phyloP scores from a whole-genome alignment of 208 protist genomes.

The Acanthamoeba quina region DNA sequence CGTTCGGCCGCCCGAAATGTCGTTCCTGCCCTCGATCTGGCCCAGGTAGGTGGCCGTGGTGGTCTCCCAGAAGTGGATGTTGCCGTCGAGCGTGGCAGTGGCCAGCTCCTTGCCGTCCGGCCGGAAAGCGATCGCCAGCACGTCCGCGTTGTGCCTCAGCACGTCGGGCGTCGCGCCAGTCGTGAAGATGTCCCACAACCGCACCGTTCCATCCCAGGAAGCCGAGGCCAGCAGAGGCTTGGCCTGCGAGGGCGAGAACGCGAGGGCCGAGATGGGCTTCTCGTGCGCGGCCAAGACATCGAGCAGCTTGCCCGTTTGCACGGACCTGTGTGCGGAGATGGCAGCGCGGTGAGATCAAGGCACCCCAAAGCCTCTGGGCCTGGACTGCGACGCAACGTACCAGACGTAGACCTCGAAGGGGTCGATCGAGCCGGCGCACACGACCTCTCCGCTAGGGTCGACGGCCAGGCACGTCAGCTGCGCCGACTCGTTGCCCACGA shows the following conservation, averaged over 20 bases:
- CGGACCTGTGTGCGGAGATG: constrained; percentile 84
- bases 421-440: constrained; percentile 89
- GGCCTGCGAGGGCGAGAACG: constrained; percentile 81
- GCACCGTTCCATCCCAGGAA: constrained; percentile 85
- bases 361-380: too few species aligned
- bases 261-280: constrained; percentile 80
- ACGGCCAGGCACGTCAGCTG: constrained; percentile 90
- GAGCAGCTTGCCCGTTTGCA: constrained; percentile 90
- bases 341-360: not conserved
- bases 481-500: constrained; percentile 80
- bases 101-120: constrained; percentile 89
- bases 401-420: constrained; percentile 86
- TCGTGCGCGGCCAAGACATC: constrained; percentile 89
- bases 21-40: constrained; percentile 85
- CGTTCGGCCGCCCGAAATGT: constrained; percentile 86
- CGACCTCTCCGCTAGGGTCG: constrained; percentile 91
- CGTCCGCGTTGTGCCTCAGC: constrained; percentile 84
- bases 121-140: constrained; percentile 85
- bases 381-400: not conserved
- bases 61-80: constrained; percentile 89
- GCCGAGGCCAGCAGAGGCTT: constrained; percentile 63
- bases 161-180: constrained; percentile 79
- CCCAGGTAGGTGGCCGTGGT: constrained; percentile 75
- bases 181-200: constrained; percentile 92
- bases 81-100: constrained; percentile 87